Evolutionary conservation across 140 eudicot genomes (phyloP).

Genomic region (Erigeron philadelphicus): DNA sequence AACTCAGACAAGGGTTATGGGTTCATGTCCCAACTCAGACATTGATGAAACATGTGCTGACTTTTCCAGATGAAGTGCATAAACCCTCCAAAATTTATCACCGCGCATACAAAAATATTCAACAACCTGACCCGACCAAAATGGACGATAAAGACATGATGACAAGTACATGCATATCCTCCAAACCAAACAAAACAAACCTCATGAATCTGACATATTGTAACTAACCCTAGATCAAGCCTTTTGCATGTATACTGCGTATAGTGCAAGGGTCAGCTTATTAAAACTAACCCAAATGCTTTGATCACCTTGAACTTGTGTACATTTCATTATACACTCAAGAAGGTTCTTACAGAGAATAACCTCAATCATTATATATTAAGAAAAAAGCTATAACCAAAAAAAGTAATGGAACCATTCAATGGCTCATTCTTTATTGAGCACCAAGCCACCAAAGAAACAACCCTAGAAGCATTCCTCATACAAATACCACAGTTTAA

Average conservation of each 20-base stretch:
- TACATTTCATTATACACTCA: not conserved
- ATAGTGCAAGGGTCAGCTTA: not conserved
- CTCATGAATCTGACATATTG: no score
- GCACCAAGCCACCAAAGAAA: not conserved
- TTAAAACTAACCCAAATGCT: not conserved
- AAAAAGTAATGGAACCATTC: not conserved
- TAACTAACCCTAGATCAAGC: not conserved
- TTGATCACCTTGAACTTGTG: not conserved
- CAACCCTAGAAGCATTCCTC: not conserved
- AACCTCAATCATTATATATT: not conserved
- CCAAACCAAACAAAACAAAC: no score
- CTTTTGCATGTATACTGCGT: not conserved
- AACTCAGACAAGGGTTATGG: no score
- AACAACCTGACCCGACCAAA: no score
- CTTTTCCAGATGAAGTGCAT: no score
- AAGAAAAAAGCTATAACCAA: not conserved
- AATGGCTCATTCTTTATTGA: not conserved
- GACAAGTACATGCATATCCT: no score
- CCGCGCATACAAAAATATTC: no score
- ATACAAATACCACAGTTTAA: not conserved
- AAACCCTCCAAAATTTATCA: no score
- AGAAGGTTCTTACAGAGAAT: not conserved
- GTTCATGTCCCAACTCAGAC: no score
- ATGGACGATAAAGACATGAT: no score
- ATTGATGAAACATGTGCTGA: no score